Evolutionary conservation across 352 stramenopile species (phyloP), one percentile per base, ranked within the genome.

Genomic region (Blastocystis sp.): DNA sequence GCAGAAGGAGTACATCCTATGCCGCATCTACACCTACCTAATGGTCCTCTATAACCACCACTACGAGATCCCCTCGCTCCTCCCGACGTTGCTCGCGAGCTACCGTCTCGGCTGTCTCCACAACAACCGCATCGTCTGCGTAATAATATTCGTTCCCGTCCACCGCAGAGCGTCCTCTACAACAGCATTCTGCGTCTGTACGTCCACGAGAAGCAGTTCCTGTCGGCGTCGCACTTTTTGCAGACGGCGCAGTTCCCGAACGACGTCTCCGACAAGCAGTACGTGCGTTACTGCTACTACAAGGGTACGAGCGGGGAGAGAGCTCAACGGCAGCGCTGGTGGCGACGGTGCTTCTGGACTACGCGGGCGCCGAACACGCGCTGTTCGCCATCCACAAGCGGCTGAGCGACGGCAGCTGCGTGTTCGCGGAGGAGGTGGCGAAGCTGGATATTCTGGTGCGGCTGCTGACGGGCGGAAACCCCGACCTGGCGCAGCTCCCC

Each of bases 1-100:
- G 18, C 69, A 81, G 46, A 81, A 81, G 69, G 69, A 81, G 27
- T 81, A 81, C 27, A 81, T 81, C n/a, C 14, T 81, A 14, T 63
- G n/a, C 14, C 69, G 69, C 16, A 21, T 61, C 18, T 64, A 34
- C 27, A 81, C 69, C 27, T 81, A 81, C n/a, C 69, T 81, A 6
- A 81, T 81, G 69, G 4, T 81, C 1, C 38, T 81, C 8, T 49
- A 81, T 38, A 81, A 81, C 69, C 69, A 61, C n/a, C 18, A 63
- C 46, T 81, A 64, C 53, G 6, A 21, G 4, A 61, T 81, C 18
- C 69, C 69, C 14, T 53, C 48, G 2, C 69, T 81, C 29, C 44
- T 81, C n/a, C 8, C 11, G n/a, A 40, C 29, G 21, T 32, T 81
- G 14, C 69, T 81, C 14, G 48, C 48, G 1, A 64, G 49, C 34